Conservation (phyloP, 1,284 basidiomycete genomes). For the Sanghuangporus sanghuang region DNA sequence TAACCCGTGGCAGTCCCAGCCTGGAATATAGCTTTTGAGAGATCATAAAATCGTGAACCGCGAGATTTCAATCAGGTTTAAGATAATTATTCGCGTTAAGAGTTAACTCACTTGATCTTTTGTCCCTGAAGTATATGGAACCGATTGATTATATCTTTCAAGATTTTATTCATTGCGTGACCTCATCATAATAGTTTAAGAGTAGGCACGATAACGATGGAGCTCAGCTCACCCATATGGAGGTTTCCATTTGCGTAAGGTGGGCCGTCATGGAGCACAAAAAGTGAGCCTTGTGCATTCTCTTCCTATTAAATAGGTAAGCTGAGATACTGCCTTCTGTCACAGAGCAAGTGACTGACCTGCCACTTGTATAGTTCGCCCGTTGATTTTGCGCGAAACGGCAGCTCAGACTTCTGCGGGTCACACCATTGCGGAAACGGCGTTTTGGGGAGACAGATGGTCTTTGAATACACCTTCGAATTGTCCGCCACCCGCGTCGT, state of each 20-base stretch:
- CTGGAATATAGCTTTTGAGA: conserved; percentile 76
- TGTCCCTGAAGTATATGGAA: conserved; percentile 79
- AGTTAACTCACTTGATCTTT: conserved; percentile 64
- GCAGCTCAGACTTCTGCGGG: conserved; percentile 56
- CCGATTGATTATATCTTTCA: conserved; percentile 95
- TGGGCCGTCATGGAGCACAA: conserved; percentile 93
- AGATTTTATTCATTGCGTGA: conserved; percentile 94
- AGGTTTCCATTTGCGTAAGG: conserved; percentile 97
- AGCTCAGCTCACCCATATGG: conserved; percentile 74
- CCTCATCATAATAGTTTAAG: conserved; percentile 42
- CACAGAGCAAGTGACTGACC: conserved; percentile 40
- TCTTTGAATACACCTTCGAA: conserved; percentile 47
- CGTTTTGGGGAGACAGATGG: conserved; percentile 83
- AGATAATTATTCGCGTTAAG: not conserved
- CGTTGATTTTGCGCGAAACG: conserved; percentile 64
- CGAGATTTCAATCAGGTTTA: not conserved
- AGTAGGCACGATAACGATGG: not conserved
- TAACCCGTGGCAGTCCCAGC: conserved; percentile 98
- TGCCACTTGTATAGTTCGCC: conserved; percentile 85
- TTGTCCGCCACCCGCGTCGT: not conserved
- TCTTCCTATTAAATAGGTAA: conserved; percentile 43
- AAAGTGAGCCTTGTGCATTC: conserved; percentile 60
- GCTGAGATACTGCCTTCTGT: not conserved
- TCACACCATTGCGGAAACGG: conserved; percentile 75
- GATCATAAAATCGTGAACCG: not conserved